These are phyloP conservation scores for Diaporthe eres DNA, from an alignment of 2,329 filamentous ascomycete genomes.

Conservation along the genomic window DNA sequence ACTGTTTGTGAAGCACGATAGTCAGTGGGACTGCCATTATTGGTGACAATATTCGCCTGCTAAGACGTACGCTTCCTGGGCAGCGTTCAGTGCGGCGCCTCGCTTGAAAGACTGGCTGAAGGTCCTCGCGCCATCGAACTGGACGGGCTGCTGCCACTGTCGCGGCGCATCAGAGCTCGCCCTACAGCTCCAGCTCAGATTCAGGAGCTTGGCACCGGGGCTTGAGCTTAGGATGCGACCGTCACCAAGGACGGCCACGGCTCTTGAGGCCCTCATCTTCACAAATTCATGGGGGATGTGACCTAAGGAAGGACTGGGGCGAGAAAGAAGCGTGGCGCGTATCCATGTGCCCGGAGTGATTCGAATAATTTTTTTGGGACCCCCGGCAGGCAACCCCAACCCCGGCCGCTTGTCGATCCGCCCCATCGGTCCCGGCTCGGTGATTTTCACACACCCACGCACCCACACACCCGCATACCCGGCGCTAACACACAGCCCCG, in stretches of 20 bases:
- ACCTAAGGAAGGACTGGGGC: slow-evolving; percentile 41
- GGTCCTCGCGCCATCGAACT: slow-evolving; percentile 53
- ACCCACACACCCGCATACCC: neutral
- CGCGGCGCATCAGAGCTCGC: slow-evolving; percentile 48
- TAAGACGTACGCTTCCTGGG: slow-evolving; percentile 54
- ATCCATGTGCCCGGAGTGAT: slow-evolving; percentile 19
- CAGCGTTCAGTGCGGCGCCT: slow-evolving; percentile 52
- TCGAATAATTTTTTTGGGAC: slow-evolving; percentile 41
- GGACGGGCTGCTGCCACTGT: slow-evolving; percentile 50
- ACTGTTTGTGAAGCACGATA: slow-evolving; percentile 45
- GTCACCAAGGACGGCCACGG: slow-evolving; percentile 55
- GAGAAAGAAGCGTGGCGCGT: slow-evolving; percentile 34
- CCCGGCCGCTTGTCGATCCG: neutral
- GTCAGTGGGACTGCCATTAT: neutral
- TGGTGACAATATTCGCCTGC: neutral
- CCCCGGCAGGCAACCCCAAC: slow-evolving; percentile 39
- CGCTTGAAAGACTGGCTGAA: slow-evolving; percentile 56
- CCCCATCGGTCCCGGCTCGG: slow-evolving; percentile 3
- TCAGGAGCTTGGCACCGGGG: slow-evolving; percentile 52
- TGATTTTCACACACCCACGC: neutral
- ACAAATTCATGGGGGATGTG: slow-evolving; percentile 43
- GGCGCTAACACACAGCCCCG: neutral
- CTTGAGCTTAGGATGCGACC: slow-evolving; percentile 52
- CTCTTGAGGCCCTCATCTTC: slow-evolving; percentile 58
- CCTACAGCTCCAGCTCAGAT: slow-evolving; percentile 49